phyloP scores from a whole-genome alignment of 1,284 basidiomycete genomes.

The Malassezia sympodialis region DNA sequence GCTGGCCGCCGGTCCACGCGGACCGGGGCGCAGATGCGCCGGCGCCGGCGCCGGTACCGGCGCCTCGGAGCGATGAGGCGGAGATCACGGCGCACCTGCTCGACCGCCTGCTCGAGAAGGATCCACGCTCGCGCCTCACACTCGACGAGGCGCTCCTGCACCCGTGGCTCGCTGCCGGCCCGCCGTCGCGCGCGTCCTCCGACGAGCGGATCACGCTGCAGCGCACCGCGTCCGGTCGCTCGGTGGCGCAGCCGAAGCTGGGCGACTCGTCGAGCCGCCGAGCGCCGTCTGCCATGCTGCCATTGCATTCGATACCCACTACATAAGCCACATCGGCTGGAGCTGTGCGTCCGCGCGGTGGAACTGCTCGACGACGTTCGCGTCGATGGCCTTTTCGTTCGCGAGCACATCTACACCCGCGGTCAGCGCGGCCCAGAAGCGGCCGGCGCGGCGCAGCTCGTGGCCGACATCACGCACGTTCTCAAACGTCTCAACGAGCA shows the following conservation, averaged over 20 bases:
- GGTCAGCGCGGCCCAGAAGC: constrained; percentile 93
- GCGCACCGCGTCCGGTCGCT: neutral
- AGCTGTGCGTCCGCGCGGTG: constrained; percentile 88
- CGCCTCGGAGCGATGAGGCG: constrained; percentile 19
- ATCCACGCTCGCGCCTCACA: constrained; percentile 65
- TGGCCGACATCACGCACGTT: constrained; percentile 74
- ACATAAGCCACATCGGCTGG: constrained; percentile 51
- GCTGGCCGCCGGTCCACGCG: constrained; percentile 30
- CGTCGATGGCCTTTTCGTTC: constrained; percentile 56
- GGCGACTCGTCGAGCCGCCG: neutral
- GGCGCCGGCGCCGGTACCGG: constrained; percentile 19
- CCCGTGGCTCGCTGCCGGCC: constrained; percentile 60
- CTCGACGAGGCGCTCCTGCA: constrained; percentile 70
- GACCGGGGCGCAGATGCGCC: constrained; percentile 24
- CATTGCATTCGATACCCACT: neutral
- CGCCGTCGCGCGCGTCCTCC: constrained; percentile 2
- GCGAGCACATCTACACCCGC: constrained; percentile 76
- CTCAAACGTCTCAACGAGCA: constrained; percentile 82
- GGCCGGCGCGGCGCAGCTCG: constrained; percentile 88
- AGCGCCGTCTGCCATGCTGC: too few species aligned
- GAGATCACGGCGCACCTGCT: constrained; percentile 54
- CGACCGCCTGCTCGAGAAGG: constrained; percentile 70
- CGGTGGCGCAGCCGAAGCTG: neutral
- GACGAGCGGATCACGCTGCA: constrained; percentile 5
- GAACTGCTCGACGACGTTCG: constrained; percentile 81